Percentiles rank a stretch among this genome's conserved stretches.
Conservation (phyloP, 2,329 filamentous ascomycete genomes). For the Anthostomella pinea region DNA sequence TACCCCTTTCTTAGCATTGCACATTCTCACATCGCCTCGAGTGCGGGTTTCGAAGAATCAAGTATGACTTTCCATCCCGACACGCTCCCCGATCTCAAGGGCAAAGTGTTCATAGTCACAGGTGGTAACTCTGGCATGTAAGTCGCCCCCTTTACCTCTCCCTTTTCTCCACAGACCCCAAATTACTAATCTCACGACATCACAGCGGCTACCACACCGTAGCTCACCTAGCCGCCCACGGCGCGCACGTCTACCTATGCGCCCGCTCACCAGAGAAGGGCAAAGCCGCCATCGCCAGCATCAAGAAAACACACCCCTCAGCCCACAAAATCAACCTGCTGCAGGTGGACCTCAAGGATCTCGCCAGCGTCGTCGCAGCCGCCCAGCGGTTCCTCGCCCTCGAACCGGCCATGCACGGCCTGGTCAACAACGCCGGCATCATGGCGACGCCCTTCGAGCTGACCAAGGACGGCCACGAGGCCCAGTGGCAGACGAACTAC, state of each 20-base stretch:
- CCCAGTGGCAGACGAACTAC: conserved; percentile 42
- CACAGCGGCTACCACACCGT: conserved; percentile 36
- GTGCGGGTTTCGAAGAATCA: conserved; percentile 14
- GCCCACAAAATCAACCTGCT: conserved; percentile 35
- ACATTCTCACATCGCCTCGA: conserved; percentile 13
- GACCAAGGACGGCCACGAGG: conserved; percentile 36
- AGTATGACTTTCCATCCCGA: conserved; percentile 40
- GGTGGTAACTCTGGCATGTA: conserved; percentile 45
- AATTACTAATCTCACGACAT: conserved; percentile 12
- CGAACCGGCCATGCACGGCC: conserved; percentile 32
- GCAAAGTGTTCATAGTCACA: conserved; percentile 43
- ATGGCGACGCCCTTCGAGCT: conserved; percentile 32
- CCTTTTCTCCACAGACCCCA: conserved; percentile 4
- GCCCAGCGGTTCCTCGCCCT: conserved; percentile 29
- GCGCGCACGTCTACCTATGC: conserved; percentile 40
- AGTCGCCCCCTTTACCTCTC: conserved; percentile 25
- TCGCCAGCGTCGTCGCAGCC: conserved; percentile 35
- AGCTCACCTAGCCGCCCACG: conserved; percentile 34
- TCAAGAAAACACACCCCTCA: conserved; percentile 30
- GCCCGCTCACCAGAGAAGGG: conserved; percentile 36
- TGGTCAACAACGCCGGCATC: conserved; percentile 34
- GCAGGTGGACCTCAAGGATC: conserved; percentile 34
- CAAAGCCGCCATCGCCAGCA: conserved; percentile 29
- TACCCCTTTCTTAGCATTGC: conserved; percentile 14
- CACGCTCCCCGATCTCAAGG: conserved; percentile 40